Base-by-base conservation (phyloP, 2,329 filamentous ascomycete species). In the Arthrobotrys entomopaga region DNA sequence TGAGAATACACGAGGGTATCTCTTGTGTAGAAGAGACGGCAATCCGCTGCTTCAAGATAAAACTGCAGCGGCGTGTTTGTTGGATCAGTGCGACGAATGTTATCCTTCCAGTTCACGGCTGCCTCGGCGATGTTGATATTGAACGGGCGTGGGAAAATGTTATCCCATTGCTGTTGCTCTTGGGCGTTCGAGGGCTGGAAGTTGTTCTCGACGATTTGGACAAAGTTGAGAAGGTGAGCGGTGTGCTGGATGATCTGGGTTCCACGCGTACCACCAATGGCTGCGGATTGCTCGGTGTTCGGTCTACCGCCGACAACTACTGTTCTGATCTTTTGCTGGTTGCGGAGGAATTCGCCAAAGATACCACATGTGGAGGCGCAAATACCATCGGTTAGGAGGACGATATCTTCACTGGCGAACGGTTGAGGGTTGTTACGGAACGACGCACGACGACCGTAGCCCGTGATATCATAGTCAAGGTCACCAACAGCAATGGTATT, bases 221-320 rank as follows among this genome's bases (percentile, higher is more conserved):
- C 67, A 54, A 81, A 80, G 0, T 70, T 67, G 4, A 81, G 65
- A 1, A 82, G 79, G 24, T 79, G 77, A 0, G 73, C 67, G n/a
- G 43, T 72, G 29, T 73, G 69, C 57, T 73, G 69, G 57, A 73
- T 73, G 22, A 73, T 57, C 69, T 85, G 82, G 0, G 82, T 81
- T 34, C 89, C 89, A 77, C 89, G 88, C 54, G 87, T 85, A n/a
- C 88, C 89, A n/a, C 88, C 88, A 16, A 89, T 83, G 3, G 84
- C 85, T 3, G 59, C 49, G 1, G 69, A 65, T 0, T 56, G 53
- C 2, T 81, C 82, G 0, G 82, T 77, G 10, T 81, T 80, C 0
- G 88, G 85, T 0, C 86, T 85, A 1, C 89, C 89, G 8, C 89
- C 89, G 22, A 88, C 82, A 0, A 83, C 83, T 52, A 90, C 83